Percentiles rank a stretch among this genome's conserved stretches.
phyloP scores from a whole-genome alignment of 2,329 filamentous ascomycete genomes.

The Tolypocladium ophioglossoides region DNA sequence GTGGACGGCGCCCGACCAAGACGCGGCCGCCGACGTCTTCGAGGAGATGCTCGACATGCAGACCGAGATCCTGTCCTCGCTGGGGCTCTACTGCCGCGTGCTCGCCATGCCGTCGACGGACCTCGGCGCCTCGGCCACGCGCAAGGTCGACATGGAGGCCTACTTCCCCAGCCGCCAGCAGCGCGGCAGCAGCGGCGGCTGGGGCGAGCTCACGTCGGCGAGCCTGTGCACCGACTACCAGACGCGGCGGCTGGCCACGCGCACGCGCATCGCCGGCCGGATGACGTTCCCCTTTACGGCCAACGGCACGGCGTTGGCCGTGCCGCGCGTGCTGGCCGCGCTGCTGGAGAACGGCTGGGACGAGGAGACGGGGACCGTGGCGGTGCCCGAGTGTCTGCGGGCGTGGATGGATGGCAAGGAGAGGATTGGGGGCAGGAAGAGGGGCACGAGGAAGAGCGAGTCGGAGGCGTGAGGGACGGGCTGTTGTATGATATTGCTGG shows the following conservation, averaged over 20 bases:
- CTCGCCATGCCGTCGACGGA: slow-evolving; percentile 88
- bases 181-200: slow-evolving; percentile 42
- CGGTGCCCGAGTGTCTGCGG: slow-evolving; percentile 67
- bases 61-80: slow-evolving; percentile 64
- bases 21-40: slow-evolving; percentile 50
- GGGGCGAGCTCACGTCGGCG: slow-evolving; percentile 87
- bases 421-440: slow-evolving; percentile 39
- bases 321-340: slow-evolving; percentile 80
- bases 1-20: slow-evolving; percentile 59
- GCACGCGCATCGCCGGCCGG: slow-evolving; percentile 46
- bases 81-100: slow-evolving; percentile 77
- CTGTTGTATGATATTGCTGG: not conserved
- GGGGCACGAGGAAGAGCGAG: slow-evolving; percentile 4
- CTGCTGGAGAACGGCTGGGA: slow-evolving; percentile 89
- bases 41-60: slow-evolving; percentile 82
- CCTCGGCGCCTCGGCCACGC: slow-evolving; percentile 74
- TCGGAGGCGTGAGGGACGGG: slow-evolving; percentile 3
- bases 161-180: slow-evolving; percentile 74
- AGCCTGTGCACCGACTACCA: slow-evolving; percentile 96
- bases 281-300: slow-evolving; percentile 76
- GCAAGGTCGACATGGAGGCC: slow-evolving; percentile 90
- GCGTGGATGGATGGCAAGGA: slow-evolving; percentile 75
- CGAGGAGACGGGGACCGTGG: slow-evolving; percentile 53
- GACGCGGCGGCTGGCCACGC: slow-evolving; percentile 68
- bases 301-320: slow-evolving; percentile 88